Conservation (phyloP, 306 rosid species). For the Rubus parviflorus region DNA sequence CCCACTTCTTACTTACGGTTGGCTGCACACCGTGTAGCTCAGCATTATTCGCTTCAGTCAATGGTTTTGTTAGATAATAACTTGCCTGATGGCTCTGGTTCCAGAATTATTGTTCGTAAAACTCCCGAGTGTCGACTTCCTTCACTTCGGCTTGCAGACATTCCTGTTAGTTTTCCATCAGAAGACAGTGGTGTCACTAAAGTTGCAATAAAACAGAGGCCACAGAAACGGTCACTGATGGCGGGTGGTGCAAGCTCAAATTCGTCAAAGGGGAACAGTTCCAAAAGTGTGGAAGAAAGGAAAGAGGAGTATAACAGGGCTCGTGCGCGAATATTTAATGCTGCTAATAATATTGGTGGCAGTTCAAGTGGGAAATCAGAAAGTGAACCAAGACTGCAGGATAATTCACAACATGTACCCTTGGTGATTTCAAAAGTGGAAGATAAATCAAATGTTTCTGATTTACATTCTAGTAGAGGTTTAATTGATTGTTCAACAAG, state of each 20-base stretch:
- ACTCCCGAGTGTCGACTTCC: conserved; percentile 78
- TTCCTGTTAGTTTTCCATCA: conserved; percentile 67
- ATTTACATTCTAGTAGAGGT: conserved; percentile 56
- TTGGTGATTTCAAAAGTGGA: conserved; percentile 59
- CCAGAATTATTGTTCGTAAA: conserved; percentile 90
- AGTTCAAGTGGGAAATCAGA: conserved; percentile 59
- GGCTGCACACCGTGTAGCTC: conserved; percentile 99
- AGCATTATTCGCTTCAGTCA: conserved; percentile 88
- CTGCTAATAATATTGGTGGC: conserved; percentile 40
- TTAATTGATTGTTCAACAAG: conserved; percentile 55
- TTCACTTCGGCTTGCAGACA: conserved; percentile 80
- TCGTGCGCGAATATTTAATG: conserved; percentile 93
- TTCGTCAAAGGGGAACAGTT: conserved; percentile 44
- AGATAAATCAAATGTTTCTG: conserved; percentile 53
- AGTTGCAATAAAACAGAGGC: conserved; percentile 96
- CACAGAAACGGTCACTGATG: conserved; percentile 59
- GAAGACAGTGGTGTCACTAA: conserved; percentile 60
- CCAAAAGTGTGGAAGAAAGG: conserved; percentile 97
- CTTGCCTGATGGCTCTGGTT: conserved; percentile 87
- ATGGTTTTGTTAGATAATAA: conserved; percentile 88
- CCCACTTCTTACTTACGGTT: conserved; percentile 94
- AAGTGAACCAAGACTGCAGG: conserved; percentile 58
- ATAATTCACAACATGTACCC: conserved; percentile 51
- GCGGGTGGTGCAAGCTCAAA: conserved; percentile 43
- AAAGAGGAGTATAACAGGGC: conserved; percentile 97